phyloP scores from a whole-genome alignment of 2,329 filamentous ascomycete genomes.

The Berkeleyomyces rouxiae region DNA sequence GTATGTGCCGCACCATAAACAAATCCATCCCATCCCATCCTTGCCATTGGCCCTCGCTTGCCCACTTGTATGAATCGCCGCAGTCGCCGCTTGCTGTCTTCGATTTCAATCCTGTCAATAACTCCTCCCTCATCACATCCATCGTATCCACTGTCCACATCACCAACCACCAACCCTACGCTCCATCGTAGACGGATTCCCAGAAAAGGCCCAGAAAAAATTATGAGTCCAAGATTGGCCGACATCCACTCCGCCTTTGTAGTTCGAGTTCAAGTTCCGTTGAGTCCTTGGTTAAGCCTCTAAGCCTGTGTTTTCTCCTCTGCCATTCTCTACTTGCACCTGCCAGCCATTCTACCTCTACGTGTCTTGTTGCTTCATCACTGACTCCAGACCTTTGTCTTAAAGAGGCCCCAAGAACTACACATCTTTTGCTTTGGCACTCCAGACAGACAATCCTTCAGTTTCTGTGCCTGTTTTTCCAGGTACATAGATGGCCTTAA shows the following conservation, averaged over 20 bases:
- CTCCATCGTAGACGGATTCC: neutral
- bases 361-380: neutral
- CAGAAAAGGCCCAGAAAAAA: slow-evolving; percentile 1
- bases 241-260: neutral
- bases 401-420: neutral
- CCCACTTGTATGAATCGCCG: neutral
- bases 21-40: neutral
- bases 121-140: neutral
- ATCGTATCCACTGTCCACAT: slow-evolving; percentile 4
- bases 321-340: neutral
- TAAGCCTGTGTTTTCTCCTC: neutral
- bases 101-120: neutral
- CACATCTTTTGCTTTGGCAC: neutral
- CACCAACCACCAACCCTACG: neutral
- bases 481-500: slow-evolving; percentile 1
- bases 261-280: neutral
- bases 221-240: neutral
- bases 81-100: neutral
- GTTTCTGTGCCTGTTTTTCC: neutral
- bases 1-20: too few relatives aligned
- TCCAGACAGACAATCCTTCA: neutral
- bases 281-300: neutral
- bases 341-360: neutral
- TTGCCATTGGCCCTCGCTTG: neutral
- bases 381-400: neutral